Percentiles rank a stretch among this genome's conserved stretches.
These are phyloP conservation scores for Crucibulum laeve DNA, from an alignment of 768 basidiomycete genomes.

Conservation along the genomic window DNA sequence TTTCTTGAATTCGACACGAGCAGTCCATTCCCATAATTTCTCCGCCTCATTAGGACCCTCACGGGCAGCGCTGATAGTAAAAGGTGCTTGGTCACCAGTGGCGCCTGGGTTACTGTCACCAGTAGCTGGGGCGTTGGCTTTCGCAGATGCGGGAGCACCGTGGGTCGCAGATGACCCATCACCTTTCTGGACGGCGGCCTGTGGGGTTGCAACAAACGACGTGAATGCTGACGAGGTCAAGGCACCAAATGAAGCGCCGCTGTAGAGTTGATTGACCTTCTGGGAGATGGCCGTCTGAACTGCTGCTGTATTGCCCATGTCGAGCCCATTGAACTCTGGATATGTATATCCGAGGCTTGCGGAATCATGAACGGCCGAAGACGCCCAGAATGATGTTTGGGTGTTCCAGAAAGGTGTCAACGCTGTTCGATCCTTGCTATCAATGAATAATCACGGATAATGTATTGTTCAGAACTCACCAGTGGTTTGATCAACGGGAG, in stretches of 20 bases:
- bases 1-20: slow-evolving; percentile 35
- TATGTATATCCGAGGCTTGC: slow-evolving; percentile 40
- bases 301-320: slow-evolving; percentile 18
- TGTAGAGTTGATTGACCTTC: slow-evolving; percentile 33
- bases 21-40: slow-evolving; percentile 36
- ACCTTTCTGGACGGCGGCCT: too few species aligned
- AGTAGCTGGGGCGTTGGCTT: background rate
- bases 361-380: slow-evolving; percentile 22
- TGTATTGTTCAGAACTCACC: slow-evolving; percentile 13
- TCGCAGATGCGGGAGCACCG: too few species aligned
- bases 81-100: background rate
- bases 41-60: background rate
- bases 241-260: slow-evolving; percentile 10
- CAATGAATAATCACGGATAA: background rate
- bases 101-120: background rate
- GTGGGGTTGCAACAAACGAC: background rate
- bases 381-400: slow-evolving; percentile 33
- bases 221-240: background rate
- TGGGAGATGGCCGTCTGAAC: slow-evolving; percentile 27
- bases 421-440: slow-evolving; percentile 17
- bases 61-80: background rate
- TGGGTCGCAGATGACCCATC: background rate
- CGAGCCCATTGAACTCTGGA: slow-evolving; percentile 43
- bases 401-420: slow-evolving; percentile 45
- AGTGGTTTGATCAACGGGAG: slow-evolving; percentile 20